Evolutionary conservation across 768 basidiomycete genomes (phyloP).

Genomic region (Paxillus ammoniavirescens): DNA sequence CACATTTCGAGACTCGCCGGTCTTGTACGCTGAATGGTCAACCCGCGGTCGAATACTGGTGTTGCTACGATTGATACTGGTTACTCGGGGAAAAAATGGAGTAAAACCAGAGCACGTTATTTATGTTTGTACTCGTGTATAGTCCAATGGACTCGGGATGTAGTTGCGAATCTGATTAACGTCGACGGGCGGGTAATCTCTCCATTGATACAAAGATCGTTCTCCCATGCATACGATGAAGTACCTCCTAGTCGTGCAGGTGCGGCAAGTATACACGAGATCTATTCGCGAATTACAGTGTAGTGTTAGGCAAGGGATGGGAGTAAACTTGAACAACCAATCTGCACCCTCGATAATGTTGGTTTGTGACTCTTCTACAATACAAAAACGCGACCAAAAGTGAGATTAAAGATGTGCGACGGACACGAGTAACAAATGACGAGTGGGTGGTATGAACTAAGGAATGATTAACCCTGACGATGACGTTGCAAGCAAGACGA

Average conservation of each 20-base stretch:
- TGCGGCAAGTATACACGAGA: no score
- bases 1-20: conserved; percentile 10
- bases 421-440: conserved; percentile 25
- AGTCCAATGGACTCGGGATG: no score
- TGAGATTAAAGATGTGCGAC: conserved; percentile 30
- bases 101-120: neutral
- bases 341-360: neutral
- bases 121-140: neutral
- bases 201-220: no score
- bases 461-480: conserved; percentile 9
- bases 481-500: conserved; percentile 10
- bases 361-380: conserved; percentile 23
- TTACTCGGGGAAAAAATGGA: no score
- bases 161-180: no score
- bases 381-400: conserved; percentile 29
- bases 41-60: conserved; percentile 10
- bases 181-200: no score
- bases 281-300: neutral
- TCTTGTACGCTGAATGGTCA: conserved; percentile 3
- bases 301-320: neutral
- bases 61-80: conserved; percentile 1
- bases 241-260: no score
- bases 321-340: neutral
- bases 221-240: no score
- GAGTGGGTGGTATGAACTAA: conserved; percentile 27